Conservation (phyloP, 1,284 basidiomycete genomes). For the Porogramme epimiltina region DNA sequence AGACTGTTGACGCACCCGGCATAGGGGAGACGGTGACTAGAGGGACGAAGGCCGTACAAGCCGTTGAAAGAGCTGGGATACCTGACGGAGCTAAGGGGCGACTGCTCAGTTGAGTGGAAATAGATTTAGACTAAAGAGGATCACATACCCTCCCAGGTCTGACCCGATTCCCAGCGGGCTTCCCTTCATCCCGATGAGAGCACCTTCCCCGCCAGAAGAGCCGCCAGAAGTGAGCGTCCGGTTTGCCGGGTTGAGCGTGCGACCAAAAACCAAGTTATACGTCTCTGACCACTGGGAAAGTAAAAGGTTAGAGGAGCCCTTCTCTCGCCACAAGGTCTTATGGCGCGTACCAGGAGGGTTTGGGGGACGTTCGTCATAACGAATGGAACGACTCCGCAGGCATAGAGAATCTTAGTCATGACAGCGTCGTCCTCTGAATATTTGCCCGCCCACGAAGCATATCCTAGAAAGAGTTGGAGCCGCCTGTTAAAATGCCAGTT, state of each 20-base stretch:
- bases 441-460: constrained; percentile 29
- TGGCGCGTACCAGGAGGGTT: constrained; percentile 56
- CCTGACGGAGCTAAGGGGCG: constrained; percentile 52
- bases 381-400: constrained; percentile 54
- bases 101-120: constrained; percentile 43
- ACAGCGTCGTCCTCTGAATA: constrained; percentile 22
- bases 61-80: constrained; percentile 84
- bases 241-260: constrained; percentile 56
- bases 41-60: constrained; percentile 80
- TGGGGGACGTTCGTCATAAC: constrained; percentile 80
- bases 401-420: constrained; percentile 21
- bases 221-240: constrained; percentile 51
- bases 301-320: not conserved
- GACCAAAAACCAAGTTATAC: constrained; percentile 46
- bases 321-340: not conserved
- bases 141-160: constrained; percentile 66
- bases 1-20: constrained; percentile 23
- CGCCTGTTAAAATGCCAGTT: constrained; percentile 7
- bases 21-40: constrained; percentile 21
- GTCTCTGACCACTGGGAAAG: constrained; percentile 40
- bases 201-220: constrained; percentile 60
- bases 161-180: constrained; percentile 71
- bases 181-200: constrained; percentile 60
- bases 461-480: constrained; percentile 15
- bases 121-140: constrained; percentile 37